Conservation (phyloP, 2,329 filamentous ascomycete genomes). For the Purpureocillium lavendulum region DNA sequence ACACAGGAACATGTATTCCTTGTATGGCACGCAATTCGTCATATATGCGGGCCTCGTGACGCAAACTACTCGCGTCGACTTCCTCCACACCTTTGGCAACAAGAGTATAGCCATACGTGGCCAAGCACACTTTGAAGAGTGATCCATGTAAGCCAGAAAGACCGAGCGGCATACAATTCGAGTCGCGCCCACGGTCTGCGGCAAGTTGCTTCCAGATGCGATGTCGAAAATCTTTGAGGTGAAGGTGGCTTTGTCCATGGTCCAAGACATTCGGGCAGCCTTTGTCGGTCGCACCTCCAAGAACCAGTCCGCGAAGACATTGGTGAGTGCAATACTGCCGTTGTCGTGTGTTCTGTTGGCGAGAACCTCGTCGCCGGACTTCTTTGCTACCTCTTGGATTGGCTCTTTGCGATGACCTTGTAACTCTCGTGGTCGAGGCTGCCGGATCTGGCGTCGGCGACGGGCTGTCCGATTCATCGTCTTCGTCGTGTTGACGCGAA, state of each 20-base stretch:
- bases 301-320: too few species aligned
- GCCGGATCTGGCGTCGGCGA: slow-evolving; percentile 11
- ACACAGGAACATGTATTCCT: too few species aligned
- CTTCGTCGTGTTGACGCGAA: slow-evolving; percentile 8
- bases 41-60: too few species aligned
- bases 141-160: slow-evolving; percentile 17
- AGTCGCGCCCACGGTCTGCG: slow-evolving; percentile 18
- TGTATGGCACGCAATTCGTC: too few species aligned
- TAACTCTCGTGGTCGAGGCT: too few species aligned
- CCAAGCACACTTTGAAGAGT: slow-evolving; percentile 28
- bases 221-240: slow-evolving; percentile 14
- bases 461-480: slow-evolving; percentile 5
- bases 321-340: too few species aligned
- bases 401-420: too few species aligned
- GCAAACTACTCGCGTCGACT: too few species aligned
- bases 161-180: slow-evolving; percentile 20
- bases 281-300: neutral
- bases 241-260: slow-evolving; percentile 12
- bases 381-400: too few species aligned
- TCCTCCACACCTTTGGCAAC: slow-evolving; percentile 29
- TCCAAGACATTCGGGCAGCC: slow-evolving; percentile 17
- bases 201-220: slow-evolving; percentile 19
- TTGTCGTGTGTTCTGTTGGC: too few species aligned
- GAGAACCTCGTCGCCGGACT: too few species aligned
- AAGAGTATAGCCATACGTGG: slow-evolving; percentile 26